Evolutionary conservation across 805 yeast genomes (phyloP), one percentile per base, ranked within the genome.

Genomic region (Metschnikowia lochheadii): DNA sequence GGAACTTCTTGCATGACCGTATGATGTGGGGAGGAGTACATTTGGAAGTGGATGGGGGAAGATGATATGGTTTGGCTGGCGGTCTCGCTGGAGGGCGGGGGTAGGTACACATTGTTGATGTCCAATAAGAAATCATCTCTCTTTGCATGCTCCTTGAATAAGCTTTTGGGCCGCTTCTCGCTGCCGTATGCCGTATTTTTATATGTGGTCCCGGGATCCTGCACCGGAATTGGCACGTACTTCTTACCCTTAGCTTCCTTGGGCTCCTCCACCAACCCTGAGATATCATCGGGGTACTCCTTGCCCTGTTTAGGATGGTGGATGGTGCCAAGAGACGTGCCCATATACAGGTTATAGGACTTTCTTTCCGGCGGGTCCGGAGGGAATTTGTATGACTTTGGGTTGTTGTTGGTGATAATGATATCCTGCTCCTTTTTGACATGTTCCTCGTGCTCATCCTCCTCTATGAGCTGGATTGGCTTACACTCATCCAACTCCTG

Each of bases 321-420:
- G 44, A 57, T 52, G 2, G 50, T 53, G 13, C 40, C 40, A 7
- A 44, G 46, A 13, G 38, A n/a, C 3, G 15, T n/a, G 17, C 46
- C 40, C 34, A 34, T 36, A n/a, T 44, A 26, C 40, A 35, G 39
- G 29, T 23, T 14, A n/a, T 26, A 34, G 29, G 32, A 8, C 40
- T 36, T 34, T 10, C n/a, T 21, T 41, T 36, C 49, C 34, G 55
- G 51, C 2, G 59, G 49, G 21, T 48, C 43, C 4, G 76, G 70
- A 1, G 87, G 88, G 56, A 83, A 83, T 61, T 78, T 82, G 64
- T 80, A 83, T 3, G 74, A 64, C n/a, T 66, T 72, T 4, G 82
- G 81, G 39, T 64, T 66, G 48, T 68, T 63, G 33, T 71, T 77
- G 4, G 83, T 78, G 10, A 79, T 71, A 31, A 76, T 70, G 52